Percentiles rank a stretch among this genome's conserved stretches.
Evolutionary conservation across 2,329 filamentous ascomycete genomes (phyloP).

Genomic region (Hymenoscyphus scutula): DNA sequence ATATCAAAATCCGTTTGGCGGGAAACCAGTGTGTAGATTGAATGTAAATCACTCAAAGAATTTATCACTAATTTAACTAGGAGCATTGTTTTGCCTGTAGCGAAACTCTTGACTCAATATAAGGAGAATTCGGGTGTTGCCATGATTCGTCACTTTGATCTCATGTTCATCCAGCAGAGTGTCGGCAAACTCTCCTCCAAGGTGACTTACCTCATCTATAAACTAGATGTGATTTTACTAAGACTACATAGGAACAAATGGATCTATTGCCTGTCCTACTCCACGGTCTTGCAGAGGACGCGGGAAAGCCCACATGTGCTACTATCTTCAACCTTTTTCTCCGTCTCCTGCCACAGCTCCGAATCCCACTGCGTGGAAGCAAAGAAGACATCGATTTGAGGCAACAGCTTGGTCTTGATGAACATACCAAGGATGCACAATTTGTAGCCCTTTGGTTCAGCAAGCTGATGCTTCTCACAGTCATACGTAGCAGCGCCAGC

Average conservation of each 20-base stretch:
- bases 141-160: conserved; percentile 82
- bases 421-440: conserved; percentile 61
- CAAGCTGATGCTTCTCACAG: conserved; percentile 70
- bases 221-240: neutral
- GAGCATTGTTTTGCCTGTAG: conserved; percentile 75
- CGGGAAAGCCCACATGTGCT: conserved; percentile 52
- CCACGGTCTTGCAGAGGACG: conserved; percentile 61
- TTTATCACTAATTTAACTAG: conserved; percentile 14
- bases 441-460: conserved; percentile 75
- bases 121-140: conserved; percentile 67
- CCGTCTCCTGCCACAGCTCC: conserved; percentile 68
- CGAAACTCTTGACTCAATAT: conserved; percentile 84
- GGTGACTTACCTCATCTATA: conserved; percentile 36
- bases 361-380: conserved; percentile 72
- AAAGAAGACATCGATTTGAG: conserved; percentile 73
- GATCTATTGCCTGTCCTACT: conserved; percentile 70
- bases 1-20: conserved; percentile 58
- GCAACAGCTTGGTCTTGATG: conserved; percentile 61
- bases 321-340: conserved; percentile 81
- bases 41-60: conserved; percentile 20
- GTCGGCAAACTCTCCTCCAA: conserved; percentile 56
- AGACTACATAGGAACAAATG: conserved; percentile 56
- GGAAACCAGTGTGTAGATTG: conserved; percentile 36
- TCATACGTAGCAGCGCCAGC: conserved; percentile 39
- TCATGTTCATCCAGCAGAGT: conserved; percentile 87